Evolutionary conservation across 495 filamentous ascomycete genomes (phyloP), one percentile per base, ranked within the genome.

Genomic region (Daldinia concentrica): DNA sequence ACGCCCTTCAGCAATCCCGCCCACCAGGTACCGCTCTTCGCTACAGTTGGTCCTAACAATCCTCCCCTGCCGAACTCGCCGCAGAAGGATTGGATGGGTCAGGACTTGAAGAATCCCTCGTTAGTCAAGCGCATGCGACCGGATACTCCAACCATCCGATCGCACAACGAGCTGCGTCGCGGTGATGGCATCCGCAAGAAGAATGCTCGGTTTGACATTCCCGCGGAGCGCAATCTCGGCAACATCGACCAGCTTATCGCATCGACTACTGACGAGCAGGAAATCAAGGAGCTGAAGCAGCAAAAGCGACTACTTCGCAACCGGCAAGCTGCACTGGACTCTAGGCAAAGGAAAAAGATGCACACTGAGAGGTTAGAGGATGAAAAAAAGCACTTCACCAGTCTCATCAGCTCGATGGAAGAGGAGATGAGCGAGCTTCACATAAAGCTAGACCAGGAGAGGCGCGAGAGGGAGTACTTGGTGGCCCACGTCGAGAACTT

Each of bases 151-250:
- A 80, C 86, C 58, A 93, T 90, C 77, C 87, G 92, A 59, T 90
- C 93, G 48, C 91, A 91, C 80, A 93, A 93, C 63, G 91, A 95
- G 58, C 85, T 94, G 78, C 79, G 88, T 52, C 87, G 94, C 71
- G 90, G 94, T 72, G 95, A 97, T 76, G 95, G 95, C 55, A 97
- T 98, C 81, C 90, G 96, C 71, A 99, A 99, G 90, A 98, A 98
- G 91, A 99, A 99, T 75, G 95, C 95, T 72, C 91, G 96, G 52
- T 97, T 99, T 81, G 95, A 98, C 77, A 98, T 99, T 68, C 95
- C 95, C 4, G 89, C 92, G 11, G 96, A 97, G 82, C 88, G 94
- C 48, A 98, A 92, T 71, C 87, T 98, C 68, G 89, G 87, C 83
- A 98, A 97, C 80, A 98, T 99, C 82, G 95, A 99, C 79, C 88